A percentile compares a stretch with the other conserved stretches of the same genome.
phyloP scores from a whole-genome alignment of 208 protist genomes.

The Trypanosoma lewisi region DNA sequence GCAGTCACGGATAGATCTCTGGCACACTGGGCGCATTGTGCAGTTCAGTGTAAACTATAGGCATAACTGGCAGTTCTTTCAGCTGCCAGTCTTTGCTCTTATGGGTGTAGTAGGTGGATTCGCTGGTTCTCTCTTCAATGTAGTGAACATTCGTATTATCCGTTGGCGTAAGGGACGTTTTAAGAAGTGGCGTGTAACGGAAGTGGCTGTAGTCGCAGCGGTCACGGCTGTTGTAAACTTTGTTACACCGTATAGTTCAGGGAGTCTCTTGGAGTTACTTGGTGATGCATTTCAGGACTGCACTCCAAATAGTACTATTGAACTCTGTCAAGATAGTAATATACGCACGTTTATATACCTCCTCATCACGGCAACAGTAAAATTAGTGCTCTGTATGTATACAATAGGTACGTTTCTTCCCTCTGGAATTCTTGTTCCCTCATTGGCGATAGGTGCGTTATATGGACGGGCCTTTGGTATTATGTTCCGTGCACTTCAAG shows the following conservation, averaged over 20 bases:
- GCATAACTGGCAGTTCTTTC: constrained; percentile 82
- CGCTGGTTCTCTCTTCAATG: constrained; percentile 62
- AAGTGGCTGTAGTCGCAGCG: constrained; percentile 54
- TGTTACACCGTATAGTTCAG: constrained; percentile 55
- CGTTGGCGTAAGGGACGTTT: constrained; percentile 54
- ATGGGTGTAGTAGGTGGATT: constrained; percentile 71
- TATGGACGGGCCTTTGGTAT: constrained; percentile 79
- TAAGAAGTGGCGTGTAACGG: constrained; percentile 65
- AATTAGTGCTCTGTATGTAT: constrained; percentile 57
- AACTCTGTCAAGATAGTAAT: constrained; percentile 54
- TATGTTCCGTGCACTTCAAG: constrained; percentile 53
- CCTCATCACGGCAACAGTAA: constrained; percentile 48
- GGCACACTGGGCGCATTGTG: constrained; percentile 72
- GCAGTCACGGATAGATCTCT: constrained; percentile 66
- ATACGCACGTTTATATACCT: constrained; percentile 50
- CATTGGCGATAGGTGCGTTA: constrained; percentile 85
- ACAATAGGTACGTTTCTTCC: constrained; percentile 76
- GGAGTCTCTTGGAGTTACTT: constrained; percentile 63
- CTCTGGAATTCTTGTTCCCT: constrained; percentile 91
- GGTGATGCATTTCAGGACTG: constrained; percentile 78
- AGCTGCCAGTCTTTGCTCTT: constrained; percentile 64
- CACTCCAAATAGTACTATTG: constrained; percentile 38
- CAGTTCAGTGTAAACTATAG: constrained; percentile 86
- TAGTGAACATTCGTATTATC: constrained; percentile 50
- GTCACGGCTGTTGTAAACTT: constrained; percentile 69